Evolutionary conservation across 192 early-diverging fungal genomes (phyloP).

Genomic region (Phlyctochytrium arcticum): DNA sequence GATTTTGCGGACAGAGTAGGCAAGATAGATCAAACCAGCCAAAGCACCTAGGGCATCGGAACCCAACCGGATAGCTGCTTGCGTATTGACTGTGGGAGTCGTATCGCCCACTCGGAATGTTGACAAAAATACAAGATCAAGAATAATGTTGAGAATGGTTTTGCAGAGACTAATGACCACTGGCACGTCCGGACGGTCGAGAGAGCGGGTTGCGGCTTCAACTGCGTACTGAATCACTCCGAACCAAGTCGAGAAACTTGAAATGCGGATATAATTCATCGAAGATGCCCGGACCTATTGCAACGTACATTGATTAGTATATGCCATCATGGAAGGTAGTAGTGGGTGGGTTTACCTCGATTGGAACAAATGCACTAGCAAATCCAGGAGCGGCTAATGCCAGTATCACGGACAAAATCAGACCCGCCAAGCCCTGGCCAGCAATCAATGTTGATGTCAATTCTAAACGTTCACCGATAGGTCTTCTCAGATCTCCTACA

Average conservation of each 20-base stretch:
- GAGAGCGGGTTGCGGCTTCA: constrained; percentile 9
- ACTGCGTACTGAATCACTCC: constrained; percentile 16
- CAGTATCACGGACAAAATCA: constrained; percentile 10
- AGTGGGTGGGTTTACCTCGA: constrained; percentile 1
- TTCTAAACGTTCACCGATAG: neutral
- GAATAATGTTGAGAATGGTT: constrained; percentile 19
- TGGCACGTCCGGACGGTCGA: constrained; percentile 25
- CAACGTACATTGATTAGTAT: neutral
- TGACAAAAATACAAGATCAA: constrained; percentile 25
- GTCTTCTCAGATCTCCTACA: constrained; percentile 8
- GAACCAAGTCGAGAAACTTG: constrained; percentile 23
- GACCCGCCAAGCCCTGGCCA: neutral
- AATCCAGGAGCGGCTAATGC: constrained; percentile 10
- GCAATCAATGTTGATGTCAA: constrained; percentile 2
- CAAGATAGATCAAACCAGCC: constrained; percentile 16
- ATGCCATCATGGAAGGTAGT: neutral
- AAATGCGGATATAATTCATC: constrained; percentile 25
- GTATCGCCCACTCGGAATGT: constrained; percentile 4
- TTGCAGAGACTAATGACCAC: constrained; percentile 10
- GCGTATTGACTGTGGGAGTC: constrained; percentile 21
- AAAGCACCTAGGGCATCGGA: constrained; percentile 17
- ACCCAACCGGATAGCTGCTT: constrained; percentile 16
- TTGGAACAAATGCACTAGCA: constrained; percentile 22
- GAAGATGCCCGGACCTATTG: constrained; percentile 7
- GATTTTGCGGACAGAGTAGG: no score